Evolutionary conservation across 805 yeast species (phyloP).

Genomic region (Starmera amethionina): DNA sequence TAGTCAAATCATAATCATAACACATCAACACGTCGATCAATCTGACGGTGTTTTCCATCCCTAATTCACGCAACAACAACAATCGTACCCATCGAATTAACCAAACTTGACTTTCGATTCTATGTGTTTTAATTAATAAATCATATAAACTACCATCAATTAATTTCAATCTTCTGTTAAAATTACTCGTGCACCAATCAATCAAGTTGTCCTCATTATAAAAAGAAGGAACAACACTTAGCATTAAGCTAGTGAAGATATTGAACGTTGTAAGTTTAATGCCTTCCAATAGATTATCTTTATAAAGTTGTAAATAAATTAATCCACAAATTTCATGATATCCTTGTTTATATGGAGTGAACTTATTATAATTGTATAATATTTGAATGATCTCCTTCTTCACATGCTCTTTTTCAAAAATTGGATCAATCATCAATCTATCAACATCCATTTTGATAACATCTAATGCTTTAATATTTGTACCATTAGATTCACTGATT

Average conservation of each 20-base stretch:
- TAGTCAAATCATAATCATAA: slow-evolving; percentile 20
- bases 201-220: slow-evolving; percentile 31
- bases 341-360: slow-evolving; percentile 35
- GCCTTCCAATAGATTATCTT: slow-evolving; percentile 21
- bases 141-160: slow-evolving; percentile 39
- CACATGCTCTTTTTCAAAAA: slow-evolving; percentile 7
- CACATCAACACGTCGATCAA: slow-evolving; percentile 34
- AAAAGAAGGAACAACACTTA: slow-evolving; percentile 32
- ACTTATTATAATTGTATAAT: slow-evolving; percentile 15
- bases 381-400: slow-evolving; percentile 15
- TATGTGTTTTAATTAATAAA: slow-evolving; percentile 30
- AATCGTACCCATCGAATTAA: slow-evolving; percentile 38
- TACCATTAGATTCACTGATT: not conserved
- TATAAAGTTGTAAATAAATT: slow-evolving; percentile 29
- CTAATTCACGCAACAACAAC: slow-evolving; percentile 35
- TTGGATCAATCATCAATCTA: slow-evolving; percentile 16
- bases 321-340: slow-evolving; percentile 42
- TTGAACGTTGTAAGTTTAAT: slow-evolving; percentile 29
- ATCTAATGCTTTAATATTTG: slow-evolving; percentile 5
- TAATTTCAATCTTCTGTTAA: slow-evolving; percentile 32
- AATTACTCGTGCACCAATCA: slow-evolving; percentile 30
- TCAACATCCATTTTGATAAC: slow-evolving; percentile 18
- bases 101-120: slow-evolving; percentile 42
- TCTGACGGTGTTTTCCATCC: slow-evolving; percentile 23
- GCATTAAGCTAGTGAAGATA: slow-evolving; percentile 34